A percentile compares a stretch with the other conserved stretches of the same genome.
Evolutionary conservation across 2,329 filamentous ascomycete species (phyloP).

Genomic region (Xylariaceae sp.): DNA sequence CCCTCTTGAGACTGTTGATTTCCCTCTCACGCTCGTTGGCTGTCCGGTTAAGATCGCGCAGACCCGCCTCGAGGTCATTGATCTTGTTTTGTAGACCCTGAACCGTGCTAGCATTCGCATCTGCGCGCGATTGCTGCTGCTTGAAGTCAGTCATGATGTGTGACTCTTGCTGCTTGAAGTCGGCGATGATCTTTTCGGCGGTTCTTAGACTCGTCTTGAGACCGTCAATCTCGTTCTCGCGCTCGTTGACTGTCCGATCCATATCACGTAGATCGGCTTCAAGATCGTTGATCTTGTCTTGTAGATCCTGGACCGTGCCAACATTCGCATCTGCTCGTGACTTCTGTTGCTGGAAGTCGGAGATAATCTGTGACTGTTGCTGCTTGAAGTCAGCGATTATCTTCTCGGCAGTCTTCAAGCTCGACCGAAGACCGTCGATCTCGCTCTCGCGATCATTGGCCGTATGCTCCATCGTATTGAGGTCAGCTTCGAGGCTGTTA

Average conservation of each 20-base stretch:
- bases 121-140: slow-evolving; percentile 35
- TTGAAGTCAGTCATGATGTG: slow-evolving; percentile 49
- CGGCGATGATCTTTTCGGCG: slow-evolving; percentile 44
- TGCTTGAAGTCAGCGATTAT: background rate
- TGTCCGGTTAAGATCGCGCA: background rate
- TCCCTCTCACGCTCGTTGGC: background rate
- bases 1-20: background rate
- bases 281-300: background rate
- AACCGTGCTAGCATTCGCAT: slow-evolving; percentile 43
- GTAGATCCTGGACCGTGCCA: background rate
- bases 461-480: background rate
- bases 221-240: background rate
- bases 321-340: background rate
- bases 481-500: background rate
- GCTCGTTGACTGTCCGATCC: background rate
- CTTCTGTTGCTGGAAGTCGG: background rate
- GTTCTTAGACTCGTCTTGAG: background rate
- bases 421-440: background rate
- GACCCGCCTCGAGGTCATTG: background rate
- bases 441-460: background rate
- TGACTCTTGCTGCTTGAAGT: slow-evolving; percentile 51
- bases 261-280: background rate
- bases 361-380: background rate
- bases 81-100: slow-evolving; percentile 47
- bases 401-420: background rate